These are phyloP conservation scores for Septoria petroselini DNA, from an alignment of 2,329 filamentous ascomycete species.

Conservation along the genomic window DNA sequence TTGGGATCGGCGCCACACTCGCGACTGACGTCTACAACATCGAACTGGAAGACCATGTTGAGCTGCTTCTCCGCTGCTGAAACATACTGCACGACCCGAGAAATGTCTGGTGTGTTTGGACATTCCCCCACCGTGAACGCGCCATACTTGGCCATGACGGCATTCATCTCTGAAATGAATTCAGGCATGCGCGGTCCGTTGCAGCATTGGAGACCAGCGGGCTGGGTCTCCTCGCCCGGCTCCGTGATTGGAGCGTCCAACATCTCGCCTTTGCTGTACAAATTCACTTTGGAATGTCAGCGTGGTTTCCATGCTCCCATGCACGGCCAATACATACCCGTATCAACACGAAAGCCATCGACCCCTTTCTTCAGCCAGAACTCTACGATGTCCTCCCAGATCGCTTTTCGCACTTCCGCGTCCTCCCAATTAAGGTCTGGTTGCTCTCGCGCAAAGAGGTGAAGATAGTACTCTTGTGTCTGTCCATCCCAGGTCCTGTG, in stretches of 20 bases:
- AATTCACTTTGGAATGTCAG: too few species aligned
- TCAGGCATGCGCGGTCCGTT: conserved; percentile 46
- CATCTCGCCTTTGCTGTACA: too few species aligned
- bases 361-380: conserved; percentile 46
- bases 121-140: conserved; percentile 53
- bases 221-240: conserved; percentile 26
- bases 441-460: conserved; percentile 46
- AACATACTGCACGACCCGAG: conserved; percentile 45
- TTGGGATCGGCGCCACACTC: conserved; percentile 46
- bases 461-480: conserved; percentile 47
- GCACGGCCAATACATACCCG: too few species aligned
- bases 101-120: conserved; percentile 41
- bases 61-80: conserved; percentile 54
- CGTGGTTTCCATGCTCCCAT: too few species aligned
- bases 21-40: conserved; percentile 54
- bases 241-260: conserved; percentile 45
- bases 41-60: conserved; percentile 70
- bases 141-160: conserved; percentile 46
- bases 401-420: conserved; percentile 42
- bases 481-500: too few species aligned
- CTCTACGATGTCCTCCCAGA: conserved; percentile 46
- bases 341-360: conserved; percentile 48
- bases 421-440: conserved; percentile 51
- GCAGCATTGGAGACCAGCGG: conserved; percentile 18
- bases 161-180: conserved; percentile 46